Base-by-base conservation (phyloP, 306 rosid genomes). In the Rosa persica region DNA sequence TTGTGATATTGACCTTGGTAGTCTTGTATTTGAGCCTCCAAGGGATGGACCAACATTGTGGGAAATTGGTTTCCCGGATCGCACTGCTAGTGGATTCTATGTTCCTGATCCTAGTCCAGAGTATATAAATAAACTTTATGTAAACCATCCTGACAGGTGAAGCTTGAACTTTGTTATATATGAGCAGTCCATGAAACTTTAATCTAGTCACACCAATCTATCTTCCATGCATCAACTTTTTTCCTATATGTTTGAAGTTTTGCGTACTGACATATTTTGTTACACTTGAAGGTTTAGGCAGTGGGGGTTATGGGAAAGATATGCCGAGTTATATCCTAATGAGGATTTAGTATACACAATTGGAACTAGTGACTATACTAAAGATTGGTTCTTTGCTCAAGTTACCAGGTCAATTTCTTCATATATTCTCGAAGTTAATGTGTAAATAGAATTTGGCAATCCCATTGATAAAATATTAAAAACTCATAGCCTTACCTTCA, bases 321-420 rank as follows among this genome's bases (percentile, higher is more conserved):
- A 90, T 83, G 90, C 97, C 73, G 97, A 94, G 15, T 70, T 92
- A 77, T 92, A 89, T 87, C 95, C 97, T 34, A 81, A 86, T 3
- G 80, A 54, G 25, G 98, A 94, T 82, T 83, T 92, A 85, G 73
- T 87, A 69, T 94, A 87, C 93, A 92, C 89, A 1, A 73, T 94
- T 42, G 98, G 92, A 73, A 78, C 85, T 27, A 89, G 90, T 69
- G 93, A 94, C 80, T 94, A 83, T 81, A 76, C 75, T 12, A 90
- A 88, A 81, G 98, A 94, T 74, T 92, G 98, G 97, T 94, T 94
- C 87, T 92, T 87, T 77, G 98, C 97, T 82, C 98, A 94, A 64
- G 97, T 94, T 78, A 89, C 89, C 76, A 91, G 98, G 98, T 92
- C 51, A 39, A 51, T 16, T 78, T 65, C 42, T 81, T 66, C 57